Evolutionary conservation across 768 basidiomycete species (phyloP), one percentile per base, ranked within the genome.

Genomic region (Tricholoma hemisulphureum): DNA sequence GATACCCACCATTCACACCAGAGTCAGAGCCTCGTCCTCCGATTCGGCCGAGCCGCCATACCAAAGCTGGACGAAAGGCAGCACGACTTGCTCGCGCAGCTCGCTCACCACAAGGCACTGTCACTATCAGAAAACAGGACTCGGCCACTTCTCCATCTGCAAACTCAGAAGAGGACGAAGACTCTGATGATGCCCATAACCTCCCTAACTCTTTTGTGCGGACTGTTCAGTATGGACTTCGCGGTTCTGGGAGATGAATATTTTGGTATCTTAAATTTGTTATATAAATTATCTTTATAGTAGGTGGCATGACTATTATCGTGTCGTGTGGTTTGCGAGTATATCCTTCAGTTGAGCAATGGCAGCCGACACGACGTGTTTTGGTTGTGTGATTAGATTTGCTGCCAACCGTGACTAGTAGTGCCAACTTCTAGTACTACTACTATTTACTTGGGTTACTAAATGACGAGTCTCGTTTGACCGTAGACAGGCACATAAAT

Each of bases 141-240:
- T 13, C n/a, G 21, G 14, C 10, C n/a, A 23, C 16, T 28, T 35
- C 49, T 39, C 24, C 53, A 45, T 6, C 39, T 35, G n/a, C 37
- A 41, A 21, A 16, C 51, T 29, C 43, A n/a, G 18, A 26, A 29
- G 57, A 61, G 26, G 56, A 60, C 14, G 61, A 62, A 5, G 53
- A 57, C 9, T 46, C 55, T 34, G 63, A 58, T 34, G 51, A 34
- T 24, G 54, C 51, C 18, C 56, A 63, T 34, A 49, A 57, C 10
- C 39, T 67, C 29, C 62, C 65, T 10, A 34, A 57, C 31, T 57
- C 61, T 13, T 63, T 66, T 24, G 50, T 66, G 43, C 65, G 63
- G 41, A 60, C 60, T n/a, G 45, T 62, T 21, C 65, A 65, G 43
- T 60, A 63, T 59, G 67, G 62, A 7, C 51, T 63, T 28, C 67